Base-by-base conservation (phyloP, 106 monocot genomes). In the Dioscorea alata region DNA sequence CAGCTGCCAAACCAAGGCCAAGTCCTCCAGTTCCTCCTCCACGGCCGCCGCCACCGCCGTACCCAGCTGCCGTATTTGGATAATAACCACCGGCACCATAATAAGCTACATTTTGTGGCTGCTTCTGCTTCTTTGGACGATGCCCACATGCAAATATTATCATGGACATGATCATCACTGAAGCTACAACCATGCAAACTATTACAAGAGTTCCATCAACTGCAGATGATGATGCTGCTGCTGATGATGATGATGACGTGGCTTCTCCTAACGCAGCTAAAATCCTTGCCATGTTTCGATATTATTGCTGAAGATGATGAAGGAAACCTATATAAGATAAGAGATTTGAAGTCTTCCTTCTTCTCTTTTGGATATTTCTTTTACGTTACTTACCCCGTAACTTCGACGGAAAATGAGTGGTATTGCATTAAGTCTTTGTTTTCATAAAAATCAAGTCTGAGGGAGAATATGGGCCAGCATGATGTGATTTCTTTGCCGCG, bases 101-200 rank as follows among this genome's bases (percentile, higher is more conserved):
- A 17, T 63, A 63, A 5, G 16, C 31, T 1, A 63, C 63, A n/a
- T 63, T 63, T 1, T 19, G 14, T 14, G 28, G 21, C 6, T 31
- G 33, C 13, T 17, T 63, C 13, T 28, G 15, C 14, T 33, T 12
- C 31, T 63, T 63, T 16, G 28, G 31, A 0, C 63, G 31, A n/a
- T 33, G 65, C 0, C 65, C 65, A 21, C 65, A 66, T 18, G 49
- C 49, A 21, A 66, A 66, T 6, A 66, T 23, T n/a, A 66, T 66
- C 65, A 66, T 49, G 20, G 65, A 66, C 48, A 49, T 48, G 22
- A 66, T 5, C 42, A 42, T 42, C 42, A 42, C 42, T 42, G 42
- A 42, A 14, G 65, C 65, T 8, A 48, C 49, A 6, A 22, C 49
- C 42, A 49, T 19, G 65, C 48, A n/a, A 6, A 22, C 21, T 7